Percentiles rank a stretch among this genome's conserved stretches.
Evolutionary conservation across 306 rosid genomes (phyloP).

Genomic region (Potentilla sterilis): DNA sequence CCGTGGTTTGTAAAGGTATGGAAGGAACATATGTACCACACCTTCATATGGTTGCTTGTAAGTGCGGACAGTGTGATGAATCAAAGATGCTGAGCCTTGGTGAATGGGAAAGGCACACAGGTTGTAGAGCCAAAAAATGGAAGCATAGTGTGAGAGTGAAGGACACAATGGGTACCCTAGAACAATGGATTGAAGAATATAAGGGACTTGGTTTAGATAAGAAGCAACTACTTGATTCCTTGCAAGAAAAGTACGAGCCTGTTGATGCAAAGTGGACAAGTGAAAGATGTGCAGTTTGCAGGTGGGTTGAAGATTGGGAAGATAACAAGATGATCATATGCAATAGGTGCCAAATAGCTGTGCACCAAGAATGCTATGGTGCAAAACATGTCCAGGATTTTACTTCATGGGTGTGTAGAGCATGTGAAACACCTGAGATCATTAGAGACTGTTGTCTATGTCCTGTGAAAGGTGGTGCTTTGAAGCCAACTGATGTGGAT

Average conservation of each 20-base stretch:
- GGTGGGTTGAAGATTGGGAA: conserved; percentile 99
- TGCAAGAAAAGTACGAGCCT: conserved; percentile 83
- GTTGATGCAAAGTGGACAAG: conserved; percentile 86
- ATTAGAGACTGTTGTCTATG: conserved; percentile 94
- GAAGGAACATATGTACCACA: conserved; percentile 80
- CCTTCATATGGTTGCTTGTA: conserved; percentile 77
- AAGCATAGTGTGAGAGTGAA: conserved; percentile 91
- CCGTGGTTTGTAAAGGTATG: conserved; percentile 92
- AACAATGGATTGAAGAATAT: conserved; percentile 73
- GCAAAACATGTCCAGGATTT: conserved; percentile 75
- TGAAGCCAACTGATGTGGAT: conserved; percentile 92
- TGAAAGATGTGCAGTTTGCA: conserved; percentile 93
- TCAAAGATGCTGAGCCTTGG: conserved; percentile 74
- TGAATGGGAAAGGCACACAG: conserved; percentile 96
- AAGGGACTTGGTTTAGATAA: conserved; percentile 55
- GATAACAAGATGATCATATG: conserved; percentile 93
- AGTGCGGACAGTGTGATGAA: conserved; percentile 65
- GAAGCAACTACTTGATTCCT: conserved; percentile 61
- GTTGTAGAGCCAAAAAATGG: conserved; percentile 98
- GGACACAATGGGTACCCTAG: conserved; percentile 77
- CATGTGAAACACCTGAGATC: conserved; percentile 84
- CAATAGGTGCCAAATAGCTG: conserved; percentile 97
- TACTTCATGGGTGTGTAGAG: conserved; percentile 98
- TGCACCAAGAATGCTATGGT: conserved; percentile 99
- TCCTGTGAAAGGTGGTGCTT: conserved; percentile 98